phyloP scores from a whole-genome alignment of 2,329 filamentous ascomycete genomes.

The Colletotrichum liriopes region DNA sequence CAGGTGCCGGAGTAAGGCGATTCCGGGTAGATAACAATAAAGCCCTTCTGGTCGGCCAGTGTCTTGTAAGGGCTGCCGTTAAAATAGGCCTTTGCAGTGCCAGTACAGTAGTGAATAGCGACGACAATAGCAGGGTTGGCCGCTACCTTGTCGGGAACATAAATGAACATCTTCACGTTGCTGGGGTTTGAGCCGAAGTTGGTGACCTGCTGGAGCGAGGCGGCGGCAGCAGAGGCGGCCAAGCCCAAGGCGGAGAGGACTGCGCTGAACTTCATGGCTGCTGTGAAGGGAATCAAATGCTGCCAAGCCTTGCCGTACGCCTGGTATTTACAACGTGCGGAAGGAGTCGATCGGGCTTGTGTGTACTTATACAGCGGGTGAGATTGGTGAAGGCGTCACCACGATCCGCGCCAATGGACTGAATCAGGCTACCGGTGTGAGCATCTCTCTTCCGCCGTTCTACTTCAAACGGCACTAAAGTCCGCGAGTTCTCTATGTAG shows the following conservation, averaged over 20 bases:
- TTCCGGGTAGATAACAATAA: conserved; percentile 67
- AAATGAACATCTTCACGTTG: conserved; percentile 50
- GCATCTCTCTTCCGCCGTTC: not conserved
- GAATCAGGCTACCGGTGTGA: not conserved
- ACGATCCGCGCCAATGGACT: not conserved
- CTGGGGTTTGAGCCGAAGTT: conserved; percentile 50
- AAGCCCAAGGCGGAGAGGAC: conserved; percentile 41
- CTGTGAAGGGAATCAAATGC: not conserved
- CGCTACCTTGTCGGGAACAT: conserved; percentile 51
- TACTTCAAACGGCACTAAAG: not conserved
- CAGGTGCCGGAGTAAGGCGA: conserved; percentile 61
- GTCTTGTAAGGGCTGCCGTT: conserved; percentile 65
- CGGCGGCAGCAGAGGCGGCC: conserved; percentile 43
- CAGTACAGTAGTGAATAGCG: conserved; percentile 70
- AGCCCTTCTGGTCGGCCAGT: conserved; percentile 69
- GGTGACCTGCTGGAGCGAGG: conserved; percentile 48
- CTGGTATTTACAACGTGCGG: not conserved
- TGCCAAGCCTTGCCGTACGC: not conserved
- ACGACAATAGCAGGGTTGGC: conserved; percentile 64
- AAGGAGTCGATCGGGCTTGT: not conserved
- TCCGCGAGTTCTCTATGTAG: not conserved
- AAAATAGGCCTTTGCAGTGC: conserved; percentile 67
- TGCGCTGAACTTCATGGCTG: conserved; percentile 35
- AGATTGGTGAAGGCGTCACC: not conserved
- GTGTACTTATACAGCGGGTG: not conserved